phyloP scores from a whole-genome alignment of 139 green algal genomes.

The Micractinium conductrix region DNA sequence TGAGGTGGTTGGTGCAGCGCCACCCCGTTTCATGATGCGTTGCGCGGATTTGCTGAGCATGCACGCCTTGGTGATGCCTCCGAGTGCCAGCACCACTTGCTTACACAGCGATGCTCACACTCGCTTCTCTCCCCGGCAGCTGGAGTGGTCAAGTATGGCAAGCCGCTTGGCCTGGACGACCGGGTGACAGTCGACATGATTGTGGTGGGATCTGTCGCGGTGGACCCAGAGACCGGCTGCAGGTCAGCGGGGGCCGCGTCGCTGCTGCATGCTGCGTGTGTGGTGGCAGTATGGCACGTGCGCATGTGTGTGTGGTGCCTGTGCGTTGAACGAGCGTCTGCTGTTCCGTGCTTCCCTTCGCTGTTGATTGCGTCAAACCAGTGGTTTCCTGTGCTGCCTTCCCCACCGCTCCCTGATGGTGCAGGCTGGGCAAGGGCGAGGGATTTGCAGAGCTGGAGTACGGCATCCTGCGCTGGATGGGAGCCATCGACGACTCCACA shows the following conservation, averaged over 20 bases:
- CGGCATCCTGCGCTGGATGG: slow-evolving; percentile 81
- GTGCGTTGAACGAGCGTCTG: neutral
- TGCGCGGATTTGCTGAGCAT: too few species aligned
- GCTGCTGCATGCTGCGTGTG: neutral
- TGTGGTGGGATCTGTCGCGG: slow-evolving; percentile 60
- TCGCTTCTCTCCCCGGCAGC: too few species aligned
- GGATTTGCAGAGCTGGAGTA: slow-evolving; percentile 89
- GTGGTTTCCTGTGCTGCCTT: neutral
- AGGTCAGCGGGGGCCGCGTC: slow-evolving; percentile 64
- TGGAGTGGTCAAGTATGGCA: slow-evolving; percentile 56
- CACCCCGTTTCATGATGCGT: too few species aligned
- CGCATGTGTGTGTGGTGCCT: neutral
- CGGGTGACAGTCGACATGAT: slow-evolving; percentile 66
- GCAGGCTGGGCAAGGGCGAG: slow-evolving; percentile 41
- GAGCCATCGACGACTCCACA: slow-evolving; percentile 74
- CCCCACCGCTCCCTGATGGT: too few species aligned
- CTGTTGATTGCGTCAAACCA: too few species aligned
- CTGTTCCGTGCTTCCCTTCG: neutral
- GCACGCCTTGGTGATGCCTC: too few species aligned
- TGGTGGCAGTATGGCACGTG: neutral
- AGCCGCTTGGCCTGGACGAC: slow-evolving; percentile 52
- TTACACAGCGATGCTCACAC: too few species aligned
- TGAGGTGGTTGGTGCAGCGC: too few species aligned
- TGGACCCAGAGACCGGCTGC: slow-evolving; percentile 53
- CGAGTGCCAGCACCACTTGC: too few species aligned